Conservation (phyloP, 306 rosid species). For the Inga oerstediana region DNA sequence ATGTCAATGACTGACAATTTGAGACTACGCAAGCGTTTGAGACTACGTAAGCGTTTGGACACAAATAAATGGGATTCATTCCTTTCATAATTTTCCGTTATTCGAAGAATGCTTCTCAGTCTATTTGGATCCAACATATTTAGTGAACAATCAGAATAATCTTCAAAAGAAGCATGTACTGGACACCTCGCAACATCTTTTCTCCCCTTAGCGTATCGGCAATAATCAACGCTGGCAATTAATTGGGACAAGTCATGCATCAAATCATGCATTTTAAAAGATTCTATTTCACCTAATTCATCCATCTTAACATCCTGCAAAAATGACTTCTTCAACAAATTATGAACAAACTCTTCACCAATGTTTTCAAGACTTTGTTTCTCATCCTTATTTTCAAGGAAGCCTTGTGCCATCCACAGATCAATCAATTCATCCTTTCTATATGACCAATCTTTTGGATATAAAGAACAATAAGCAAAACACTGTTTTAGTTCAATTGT, state of each 20-base stretch:
- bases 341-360: not conserved
- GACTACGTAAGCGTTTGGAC: no score
- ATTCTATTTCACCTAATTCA: not conserved
- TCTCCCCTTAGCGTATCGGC: not conserved
- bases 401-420: slow-evolving; percentile 1
- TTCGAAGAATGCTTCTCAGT: not conserved
- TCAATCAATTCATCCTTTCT: not conserved
- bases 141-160: not conserved
- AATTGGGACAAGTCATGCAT: not conserved
- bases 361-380: not conserved
- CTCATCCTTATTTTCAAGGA: not conserved
- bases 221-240: not conserved
- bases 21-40: not conserved
- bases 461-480: slow-evolving; percentile 17
- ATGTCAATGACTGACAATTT: not conserved
- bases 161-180: not conserved
- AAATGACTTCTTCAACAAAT: not conserved
- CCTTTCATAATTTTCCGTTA: fast-evolving
- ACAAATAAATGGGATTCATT: not conserved
- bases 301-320: not conserved
- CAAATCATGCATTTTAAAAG: not conserved
- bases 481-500: not conserved
- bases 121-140: not conserved
- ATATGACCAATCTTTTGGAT: not conserved
- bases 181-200: not conserved